phyloP scores from a whole-genome alignment of 2,329 filamentous ascomycete species.

The Neopestalotiopsis rosae region DNA sequence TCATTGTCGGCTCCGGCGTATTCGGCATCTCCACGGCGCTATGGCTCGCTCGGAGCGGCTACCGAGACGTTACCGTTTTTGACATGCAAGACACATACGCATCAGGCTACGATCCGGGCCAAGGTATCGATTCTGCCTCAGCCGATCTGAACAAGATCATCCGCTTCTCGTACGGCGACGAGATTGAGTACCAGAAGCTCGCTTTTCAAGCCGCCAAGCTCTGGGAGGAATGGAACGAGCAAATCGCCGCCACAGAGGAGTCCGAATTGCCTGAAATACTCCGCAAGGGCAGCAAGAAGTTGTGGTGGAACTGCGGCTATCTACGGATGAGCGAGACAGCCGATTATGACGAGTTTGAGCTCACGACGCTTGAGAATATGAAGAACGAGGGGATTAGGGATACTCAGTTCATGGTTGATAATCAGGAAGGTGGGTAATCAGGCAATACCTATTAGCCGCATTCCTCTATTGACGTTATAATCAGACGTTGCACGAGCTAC shows the following conservation, averaged over 20 bases:
- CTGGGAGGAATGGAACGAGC: slow-evolving; percentile 52
- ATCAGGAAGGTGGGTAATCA: slow-evolving; percentile 30
- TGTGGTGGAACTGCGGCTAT: slow-evolving; percentile 33
- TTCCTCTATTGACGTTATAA: not conserved
- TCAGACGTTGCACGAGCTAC: slow-evolving; percentile 24
- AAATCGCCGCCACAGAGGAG: slow-evolving; percentile 34
- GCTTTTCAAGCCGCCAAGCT: slow-evolving; percentile 44
- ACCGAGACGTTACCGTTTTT: slow-evolving; percentile 51
- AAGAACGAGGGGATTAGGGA: slow-evolving; percentile 31
- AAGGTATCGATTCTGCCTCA: slow-evolving; percentile 41
- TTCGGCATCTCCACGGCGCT: slow-evolving; percentile 49
- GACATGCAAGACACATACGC: slow-evolving; percentile 51
- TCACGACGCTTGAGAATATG: slow-evolving; percentile 31
- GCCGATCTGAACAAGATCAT: slow-evolving; percentile 52
- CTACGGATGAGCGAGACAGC: slow-evolving; percentile 29
- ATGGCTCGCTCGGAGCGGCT: slow-evolving; percentile 49
- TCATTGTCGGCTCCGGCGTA: slow-evolving; percentile 47
- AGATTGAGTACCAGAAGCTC: slow-evolving; percentile 52
- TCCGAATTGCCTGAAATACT: slow-evolving; percentile 43
- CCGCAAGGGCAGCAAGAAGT: slow-evolving; percentile 13
- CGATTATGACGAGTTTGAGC: slow-evolving; percentile 29
- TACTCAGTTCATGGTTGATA: slow-evolving; percentile 30
- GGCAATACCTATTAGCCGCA: too few species aligned
- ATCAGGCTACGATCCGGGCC: slow-evolving; percentile 44
- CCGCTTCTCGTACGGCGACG: slow-evolving; percentile 45